Evolutionary conservation across 2,329 filamentous ascomycete genomes (phyloP).

Genomic region (Macrophomina phaseolina): DNA sequence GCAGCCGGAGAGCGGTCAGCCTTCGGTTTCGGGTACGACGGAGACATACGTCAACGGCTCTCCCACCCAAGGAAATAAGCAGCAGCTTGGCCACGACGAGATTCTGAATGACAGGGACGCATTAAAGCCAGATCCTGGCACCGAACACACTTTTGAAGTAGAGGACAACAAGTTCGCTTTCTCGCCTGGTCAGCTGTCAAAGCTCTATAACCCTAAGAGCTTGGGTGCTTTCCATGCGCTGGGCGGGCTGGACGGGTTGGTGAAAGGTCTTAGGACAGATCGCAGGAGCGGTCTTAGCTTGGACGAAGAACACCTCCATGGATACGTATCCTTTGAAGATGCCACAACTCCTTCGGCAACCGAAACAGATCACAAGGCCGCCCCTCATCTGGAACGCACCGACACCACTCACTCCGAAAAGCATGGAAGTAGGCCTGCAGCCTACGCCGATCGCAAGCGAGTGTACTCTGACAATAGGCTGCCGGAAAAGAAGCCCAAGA

Average conservation of each 20-base stretch:
- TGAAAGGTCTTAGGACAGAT: constrained; percentile 58
- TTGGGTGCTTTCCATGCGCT: constrained; percentile 57
- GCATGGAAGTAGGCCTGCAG: constrained; percentile 30
- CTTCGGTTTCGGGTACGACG: constrained; percentile 63
- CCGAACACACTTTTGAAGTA: constrained; percentile 36
- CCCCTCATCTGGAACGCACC: constrained; percentile 26
- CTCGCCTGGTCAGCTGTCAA: constrained; percentile 59
- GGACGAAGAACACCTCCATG: constrained; percentile 57
- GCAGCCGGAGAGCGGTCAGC: constrained; percentile 59
- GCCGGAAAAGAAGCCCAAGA: constrained; percentile 67
- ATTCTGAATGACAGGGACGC: constrained; percentile 63
- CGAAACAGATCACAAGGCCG: constrained; percentile 9
- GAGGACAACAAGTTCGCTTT: constrained; percentile 60
- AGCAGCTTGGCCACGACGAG: constrained; percentile 46
- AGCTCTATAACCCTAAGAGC: constrained; percentile 58
- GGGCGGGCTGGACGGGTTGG: constrained; percentile 61
- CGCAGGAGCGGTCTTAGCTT: constrained; percentile 55
- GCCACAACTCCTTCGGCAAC: constrained; percentile 47
- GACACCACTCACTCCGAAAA: constrained; percentile 29
- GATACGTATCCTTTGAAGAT: constrained; percentile 56
- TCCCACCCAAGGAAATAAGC: constrained; percentile 45
- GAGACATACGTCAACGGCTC: constrained; percentile 63
- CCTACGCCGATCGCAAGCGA: constrained; percentile 62
- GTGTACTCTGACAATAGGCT: constrained; percentile 67
- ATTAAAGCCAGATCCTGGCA: constrained; percentile 38